phyloP scores from a whole-genome alignment of 2,329 filamentous ascomycete species.

The Dryadomyces sulphureus region DNA sequence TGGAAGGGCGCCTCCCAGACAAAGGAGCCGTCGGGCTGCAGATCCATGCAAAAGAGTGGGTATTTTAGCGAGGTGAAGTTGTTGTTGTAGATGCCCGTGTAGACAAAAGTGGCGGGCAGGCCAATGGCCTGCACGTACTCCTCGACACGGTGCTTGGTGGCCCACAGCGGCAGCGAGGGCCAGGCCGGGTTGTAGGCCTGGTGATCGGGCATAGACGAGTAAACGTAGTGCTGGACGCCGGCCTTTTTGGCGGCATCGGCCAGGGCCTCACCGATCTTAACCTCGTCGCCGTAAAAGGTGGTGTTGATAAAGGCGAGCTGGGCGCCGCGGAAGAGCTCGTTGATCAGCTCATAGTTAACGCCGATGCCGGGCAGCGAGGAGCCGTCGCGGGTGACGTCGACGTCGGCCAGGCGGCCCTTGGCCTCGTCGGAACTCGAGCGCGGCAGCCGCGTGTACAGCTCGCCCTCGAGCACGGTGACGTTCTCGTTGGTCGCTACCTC shows the following conservation, averaged over 20 bases:
- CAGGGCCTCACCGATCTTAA: slow-evolving; percentile 73
- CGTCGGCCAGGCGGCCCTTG: slow-evolving; percentile 17
- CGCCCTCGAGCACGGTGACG: slow-evolving; percentile 48
- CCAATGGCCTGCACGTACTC: slow-evolving; percentile 75
- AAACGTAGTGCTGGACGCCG: slow-evolving; percentile 81
- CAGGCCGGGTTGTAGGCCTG: slow-evolving; percentile 60
- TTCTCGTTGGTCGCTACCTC: slow-evolving; percentile 73
- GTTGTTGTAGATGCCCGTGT: slow-evolving; percentile 97
- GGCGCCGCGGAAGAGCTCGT: slow-evolving; percentile 65
- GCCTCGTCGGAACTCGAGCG: slow-evolving; percentile 31
- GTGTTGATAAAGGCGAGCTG: slow-evolving; percentile 96
- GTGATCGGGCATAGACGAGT: slow-evolving; percentile 95
- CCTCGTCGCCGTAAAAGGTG: slow-evolving; percentile 90
- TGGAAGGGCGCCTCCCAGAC: slow-evolving; percentile 91
- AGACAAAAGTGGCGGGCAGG: slow-evolving; percentile 81
- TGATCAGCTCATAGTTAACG: slow-evolving; percentile 59
- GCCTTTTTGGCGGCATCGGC: slow-evolving; percentile 79
- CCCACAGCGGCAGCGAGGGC: slow-evolving; percentile 81
- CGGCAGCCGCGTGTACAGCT: slow-evolving; percentile 43
- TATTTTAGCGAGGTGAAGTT: slow-evolving; percentile 92
- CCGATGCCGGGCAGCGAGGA: slow-evolving; percentile 43
- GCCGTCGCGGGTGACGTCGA: slow-evolving; percentile 54
- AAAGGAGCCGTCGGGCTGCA: slow-evolving; percentile 73
- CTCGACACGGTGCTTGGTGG: slow-evolving; percentile 82
- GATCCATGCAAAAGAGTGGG: slow-evolving; percentile 89